Base-by-base conservation (phyloP, 495 filamentous ascomycete species). In the Aspergillus cavernicola region DNA sequence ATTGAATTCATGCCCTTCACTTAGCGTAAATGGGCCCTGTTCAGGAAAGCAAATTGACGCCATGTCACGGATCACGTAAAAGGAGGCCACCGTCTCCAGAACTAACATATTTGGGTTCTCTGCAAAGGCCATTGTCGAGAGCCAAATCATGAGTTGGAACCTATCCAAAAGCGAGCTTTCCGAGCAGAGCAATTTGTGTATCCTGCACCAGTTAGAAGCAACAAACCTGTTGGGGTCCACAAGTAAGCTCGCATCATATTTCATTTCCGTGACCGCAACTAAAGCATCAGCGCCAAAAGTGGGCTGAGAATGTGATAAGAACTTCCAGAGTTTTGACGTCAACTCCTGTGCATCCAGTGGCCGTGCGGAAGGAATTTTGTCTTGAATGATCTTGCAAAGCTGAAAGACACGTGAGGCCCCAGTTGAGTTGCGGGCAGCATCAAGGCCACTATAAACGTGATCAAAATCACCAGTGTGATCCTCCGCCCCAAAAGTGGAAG, bases 401-500 rank as follows among this genome's bases (percentile, higher is more conserved):
- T 26, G 26, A 31, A 50, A 50, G 6, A 50, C 53, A 19, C 50
- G 48, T 23, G 38, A 49, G 45, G 12, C 29, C 22, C 6, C 15
- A 16, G 18, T 12, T 24, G 55, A 62, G 16, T 47, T 22, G 16
- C 39, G 20, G 22, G 43, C 48, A 2, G 13, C 23, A 44, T 24
- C 41, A 50, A 56, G 52, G 9, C 24, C 28, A 4, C 12, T 42
- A 39, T 77, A 81, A 12, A 9, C 79, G 26, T 58, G 15, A 0
- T n/a, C 26, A 0, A 52, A 40, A n/a, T n/a, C n/a, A n/a, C n/a
- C n/a, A 0, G 65, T 78, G 55, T 73, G 61, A 10, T 62, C 41
- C 54, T 85, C 82, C 0, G 78, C 78, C 9, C 82, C 83, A 55
- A 80, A 86, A 0, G 69, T 74, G 12, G 66, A 59, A 1, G 78